These are phyloP conservation scores for Colletotrichum tabaci DNA, from an alignment of 2,329 filamentous ascomycete species.

Conservation along the genomic window DNA sequence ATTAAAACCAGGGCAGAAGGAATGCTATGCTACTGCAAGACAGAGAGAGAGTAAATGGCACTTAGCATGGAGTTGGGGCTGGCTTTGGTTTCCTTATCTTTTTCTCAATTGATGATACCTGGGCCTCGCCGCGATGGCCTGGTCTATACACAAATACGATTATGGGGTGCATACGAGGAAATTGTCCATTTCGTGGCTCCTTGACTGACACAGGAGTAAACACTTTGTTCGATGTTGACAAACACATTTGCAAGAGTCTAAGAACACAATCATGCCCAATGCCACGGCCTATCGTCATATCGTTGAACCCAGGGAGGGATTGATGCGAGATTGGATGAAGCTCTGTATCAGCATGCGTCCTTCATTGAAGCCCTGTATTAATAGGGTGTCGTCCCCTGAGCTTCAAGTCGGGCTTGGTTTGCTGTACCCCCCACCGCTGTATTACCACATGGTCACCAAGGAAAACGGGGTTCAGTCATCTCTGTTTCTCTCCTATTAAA, in stretches of 20 bases:
- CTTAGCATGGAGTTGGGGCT: slow-evolving; percentile 14
- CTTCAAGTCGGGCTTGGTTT: background rate
- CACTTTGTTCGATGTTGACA: too few species aligned
- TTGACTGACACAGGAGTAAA: background rate
- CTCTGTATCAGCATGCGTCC: background rate
- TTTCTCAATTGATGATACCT: slow-evolving; percentile 11
- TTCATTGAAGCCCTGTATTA: background rate
- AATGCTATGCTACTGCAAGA: too few species aligned
- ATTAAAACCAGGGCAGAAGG: background rate
- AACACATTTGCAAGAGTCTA: background rate
- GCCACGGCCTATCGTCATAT: too few species aligned
- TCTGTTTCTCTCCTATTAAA: too few species aligned
- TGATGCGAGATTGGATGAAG: background rate
- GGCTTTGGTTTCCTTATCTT: slow-evolving; percentile 2
- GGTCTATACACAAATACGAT: slow-evolving; percentile 1
- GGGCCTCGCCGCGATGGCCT: slow-evolving; percentile 3
- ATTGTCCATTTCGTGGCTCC: background rate
- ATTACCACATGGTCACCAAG: background rate
- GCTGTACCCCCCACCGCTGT: too few species aligned
- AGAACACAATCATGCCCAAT: too few species aligned
- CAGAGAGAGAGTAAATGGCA: background rate
- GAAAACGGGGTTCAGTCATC: background rate
- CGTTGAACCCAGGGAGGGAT: background rate
- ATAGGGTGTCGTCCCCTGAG: background rate
- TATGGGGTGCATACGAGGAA: slow-evolving; percentile 6